Evolutionary conservation across 164 flowering plant species (phyloP).

Genomic region (Chimonanthus salicifolius): DNA sequence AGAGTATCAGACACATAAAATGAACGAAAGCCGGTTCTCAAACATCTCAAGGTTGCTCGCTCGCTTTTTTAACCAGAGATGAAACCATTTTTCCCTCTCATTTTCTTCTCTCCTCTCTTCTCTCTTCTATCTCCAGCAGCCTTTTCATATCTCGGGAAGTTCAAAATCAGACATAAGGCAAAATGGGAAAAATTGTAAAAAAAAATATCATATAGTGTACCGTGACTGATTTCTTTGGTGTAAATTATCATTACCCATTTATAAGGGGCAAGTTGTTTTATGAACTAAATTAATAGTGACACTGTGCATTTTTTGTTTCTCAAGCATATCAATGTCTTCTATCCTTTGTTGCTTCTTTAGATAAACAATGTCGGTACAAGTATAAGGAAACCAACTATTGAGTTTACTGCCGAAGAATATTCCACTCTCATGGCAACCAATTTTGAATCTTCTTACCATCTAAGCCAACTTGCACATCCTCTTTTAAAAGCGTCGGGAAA

Average conservation of each 20-base stretch:
- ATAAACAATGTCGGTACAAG: constrained; percentile 47
- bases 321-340: neutral
- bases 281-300: neutral
- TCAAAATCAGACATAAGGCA: too few species aligned
- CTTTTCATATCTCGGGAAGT: too few species aligned
- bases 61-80: neutral
- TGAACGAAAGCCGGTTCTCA: neutral
- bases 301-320: neutral
- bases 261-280: too few species aligned
- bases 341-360: constrained; percentile 13
- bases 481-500: constrained; percentile 41
- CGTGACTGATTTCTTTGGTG: too few species aligned
- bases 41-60: neutral
- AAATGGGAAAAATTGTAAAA: too few species aligned
- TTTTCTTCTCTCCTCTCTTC: too few species aligned
- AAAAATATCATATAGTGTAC: too few species aligned
- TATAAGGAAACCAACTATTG: constrained; percentile 27
- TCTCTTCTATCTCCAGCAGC: too few species aligned
- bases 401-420: constrained; percentile 37
- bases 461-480: constrained; percentile 54
- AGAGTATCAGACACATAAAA: neutral
- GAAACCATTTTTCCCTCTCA: too few species aligned
- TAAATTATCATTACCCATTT: too few species aligned
- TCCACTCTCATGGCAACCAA: constrained; percentile 35
- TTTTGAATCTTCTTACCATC: constrained; percentile 41